Percentiles rank a stretch among this genome's conserved stretches.
Conservation (phyloP, 345 rosid genomes). For the Eucalyptus rudis region DNA sequence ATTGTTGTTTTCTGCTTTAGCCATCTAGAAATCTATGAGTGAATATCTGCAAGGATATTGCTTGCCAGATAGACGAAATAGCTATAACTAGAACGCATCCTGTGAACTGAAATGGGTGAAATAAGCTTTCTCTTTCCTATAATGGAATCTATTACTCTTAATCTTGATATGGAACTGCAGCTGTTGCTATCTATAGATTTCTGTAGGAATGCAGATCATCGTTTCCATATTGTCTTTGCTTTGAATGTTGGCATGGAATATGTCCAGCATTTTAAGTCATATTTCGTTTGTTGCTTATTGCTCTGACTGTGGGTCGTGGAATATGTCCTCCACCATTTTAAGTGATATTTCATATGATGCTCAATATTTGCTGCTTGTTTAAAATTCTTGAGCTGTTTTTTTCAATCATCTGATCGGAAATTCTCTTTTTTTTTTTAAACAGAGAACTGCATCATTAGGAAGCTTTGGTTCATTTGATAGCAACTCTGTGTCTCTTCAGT, state of each 20-base stretch:
- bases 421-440: conserved; percentile 7
- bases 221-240: background rate
- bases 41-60: background rate
- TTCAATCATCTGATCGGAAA: conserved; percentile 1
- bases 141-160: background rate
- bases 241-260: background rate
- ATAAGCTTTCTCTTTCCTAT: background rate
- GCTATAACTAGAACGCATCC: background rate
- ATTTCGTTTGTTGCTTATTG: background rate
- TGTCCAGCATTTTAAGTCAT: background rate
- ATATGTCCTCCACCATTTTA: background rate
- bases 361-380: background rate
- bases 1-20: background rate
- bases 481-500: conserved; percentile 47
- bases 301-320: background rate
- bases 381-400: background rate
- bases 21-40: background rate
- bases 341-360: background rate
- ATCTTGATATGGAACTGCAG: background rate
- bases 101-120: background rate
- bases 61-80: background rate
- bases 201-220: background rate
- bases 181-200: background rate
- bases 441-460: conserved; percentile 74
- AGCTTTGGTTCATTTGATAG: conserved; percentile 58